These are phyloP conservation scores for slime mould (Dictyostelium discoideum) DNA, from an alignment of 78 protist genomes.

Conservation along the genomic window DNA sequence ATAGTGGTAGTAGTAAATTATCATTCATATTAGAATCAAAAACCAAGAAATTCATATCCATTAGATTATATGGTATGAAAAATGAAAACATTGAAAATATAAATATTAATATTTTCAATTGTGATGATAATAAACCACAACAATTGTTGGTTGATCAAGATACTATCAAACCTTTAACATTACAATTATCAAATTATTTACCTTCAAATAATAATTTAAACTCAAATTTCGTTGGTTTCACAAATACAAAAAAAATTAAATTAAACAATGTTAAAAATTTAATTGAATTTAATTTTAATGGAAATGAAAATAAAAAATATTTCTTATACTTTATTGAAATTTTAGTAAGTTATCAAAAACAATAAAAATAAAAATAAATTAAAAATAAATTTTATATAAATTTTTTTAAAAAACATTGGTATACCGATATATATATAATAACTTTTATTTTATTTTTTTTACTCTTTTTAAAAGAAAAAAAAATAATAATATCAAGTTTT, in stretches of 20 bases:
- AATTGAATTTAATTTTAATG: neutral
- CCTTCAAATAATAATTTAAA: neutral
- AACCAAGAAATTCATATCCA: neutral
- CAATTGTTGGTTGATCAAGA: neutral
- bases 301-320: neutral
- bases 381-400: too few relatives aligned
- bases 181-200: neutral
- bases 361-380: neutral
- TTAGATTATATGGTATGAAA: neutral
- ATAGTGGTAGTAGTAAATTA: neutral
- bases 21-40: neutral
- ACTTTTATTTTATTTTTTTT: too few relatives aligned
- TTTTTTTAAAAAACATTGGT: too few relatives aligned
- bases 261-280: neutral
- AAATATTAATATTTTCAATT: neutral
- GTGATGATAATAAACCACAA: neutral
- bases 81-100: neutral
- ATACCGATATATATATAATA: too few relatives aligned
- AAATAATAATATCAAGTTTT: too few relatives aligned
- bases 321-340: conserved; percentile 1
- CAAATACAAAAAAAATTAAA: neutral
- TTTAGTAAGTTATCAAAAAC: neutral
- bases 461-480: too few relatives aligned
- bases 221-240: neutral
- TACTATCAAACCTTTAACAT: neutral